Evolutionary conservation across 2,329 filamentous ascomycete species (phyloP).

Genomic region (Penicillium sclerotigenum): DNA sequence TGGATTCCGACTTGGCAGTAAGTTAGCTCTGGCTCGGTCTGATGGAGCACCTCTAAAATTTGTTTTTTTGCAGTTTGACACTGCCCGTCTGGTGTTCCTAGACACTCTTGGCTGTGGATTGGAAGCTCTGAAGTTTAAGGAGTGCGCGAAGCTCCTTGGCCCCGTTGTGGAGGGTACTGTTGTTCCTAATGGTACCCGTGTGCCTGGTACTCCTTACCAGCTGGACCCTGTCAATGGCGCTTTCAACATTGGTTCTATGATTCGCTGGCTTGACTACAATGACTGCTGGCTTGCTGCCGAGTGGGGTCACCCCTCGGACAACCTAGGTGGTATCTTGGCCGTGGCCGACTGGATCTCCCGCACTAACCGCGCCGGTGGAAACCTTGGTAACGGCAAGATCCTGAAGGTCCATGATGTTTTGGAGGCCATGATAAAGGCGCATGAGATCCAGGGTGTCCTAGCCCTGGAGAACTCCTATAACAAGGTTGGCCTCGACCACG

Average conservation of each 20-base stretch:
- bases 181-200: constrained; percentile 86
- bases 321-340: constrained; percentile 92
- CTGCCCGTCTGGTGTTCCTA: constrained; percentile 91
- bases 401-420: constrained; percentile 87
- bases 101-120: constrained; percentile 96
- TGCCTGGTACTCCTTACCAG: constrained; percentile 88
- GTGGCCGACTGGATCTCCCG: constrained; percentile 97
- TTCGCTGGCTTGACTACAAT: constrained; percentile 99
- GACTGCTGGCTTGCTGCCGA: constrained; percentile 99
- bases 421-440: constrained; percentile 98
- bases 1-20: constrained; percentile 90
- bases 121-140: constrained; percentile 90
- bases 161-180: constrained; percentile 85
- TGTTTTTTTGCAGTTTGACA: constrained; percentile 62
- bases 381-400: constrained; percentile 68
- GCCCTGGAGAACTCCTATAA: constrained; percentile 98
- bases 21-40: constrained; percentile 34
- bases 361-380: constrained; percentile 83
- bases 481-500: constrained; percentile 96
- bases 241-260: constrained; percentile 99
- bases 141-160: constrained; percentile 92
- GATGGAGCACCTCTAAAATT: not conserved
- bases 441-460: constrained; percentile 97
- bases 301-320: constrained; percentile 98
- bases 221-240: constrained; percentile 93